These are phyloP conservation scores for Metschnikowia lunata DNA, from an alignment of 805 yeast species.

Conservation along the genomic window DNA sequence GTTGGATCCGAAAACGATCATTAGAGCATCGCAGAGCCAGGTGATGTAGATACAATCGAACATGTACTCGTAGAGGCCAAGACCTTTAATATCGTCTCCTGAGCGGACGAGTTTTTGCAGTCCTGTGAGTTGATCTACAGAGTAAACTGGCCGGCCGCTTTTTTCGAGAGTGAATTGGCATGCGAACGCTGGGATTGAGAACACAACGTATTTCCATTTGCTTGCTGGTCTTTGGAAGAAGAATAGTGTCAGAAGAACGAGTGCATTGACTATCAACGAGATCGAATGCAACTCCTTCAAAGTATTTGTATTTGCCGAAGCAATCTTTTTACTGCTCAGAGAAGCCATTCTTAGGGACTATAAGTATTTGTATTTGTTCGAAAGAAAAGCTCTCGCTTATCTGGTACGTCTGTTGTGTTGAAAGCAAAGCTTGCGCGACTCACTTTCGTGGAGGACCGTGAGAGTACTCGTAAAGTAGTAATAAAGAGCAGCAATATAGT, in stretches of 20 bases:
- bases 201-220: constrained; percentile 23
- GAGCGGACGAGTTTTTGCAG: constrained; percentile 39
- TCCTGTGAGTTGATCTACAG: constrained; percentile 30
- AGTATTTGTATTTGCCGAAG: constrained; percentile 34
- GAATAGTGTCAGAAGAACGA: constrained; percentile 12
- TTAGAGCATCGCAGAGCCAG: constrained; percentile 51
- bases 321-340: constrained; percentile 51
- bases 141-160: constrained; percentile 56
- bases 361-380: too few relatives aligned
- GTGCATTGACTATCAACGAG: constrained; percentile 19
- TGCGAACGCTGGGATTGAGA: constrained; percentile 37
- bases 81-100: constrained; percentile 59
- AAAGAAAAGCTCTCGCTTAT: too few relatives aligned
- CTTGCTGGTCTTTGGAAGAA: constrained; percentile 14
- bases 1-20: constrained; percentile 51
- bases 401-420: too few relatives aligned
- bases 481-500: too few relatives aligned
- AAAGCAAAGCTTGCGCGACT: too few relatives aligned
- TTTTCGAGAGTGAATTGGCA: constrained; percentile 52
- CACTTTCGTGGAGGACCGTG: too few relatives aligned
- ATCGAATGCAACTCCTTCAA: constrained; percentile 37
- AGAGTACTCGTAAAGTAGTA: too few relatives aligned
- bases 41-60: constrained; percentile 68
- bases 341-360: constrained; percentile 45
- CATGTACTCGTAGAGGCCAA: constrained; percentile 68